Base-by-base conservation (phyloP, 495 filamentous ascomycete species). In the Lasiosphaeria ovina region DNA sequence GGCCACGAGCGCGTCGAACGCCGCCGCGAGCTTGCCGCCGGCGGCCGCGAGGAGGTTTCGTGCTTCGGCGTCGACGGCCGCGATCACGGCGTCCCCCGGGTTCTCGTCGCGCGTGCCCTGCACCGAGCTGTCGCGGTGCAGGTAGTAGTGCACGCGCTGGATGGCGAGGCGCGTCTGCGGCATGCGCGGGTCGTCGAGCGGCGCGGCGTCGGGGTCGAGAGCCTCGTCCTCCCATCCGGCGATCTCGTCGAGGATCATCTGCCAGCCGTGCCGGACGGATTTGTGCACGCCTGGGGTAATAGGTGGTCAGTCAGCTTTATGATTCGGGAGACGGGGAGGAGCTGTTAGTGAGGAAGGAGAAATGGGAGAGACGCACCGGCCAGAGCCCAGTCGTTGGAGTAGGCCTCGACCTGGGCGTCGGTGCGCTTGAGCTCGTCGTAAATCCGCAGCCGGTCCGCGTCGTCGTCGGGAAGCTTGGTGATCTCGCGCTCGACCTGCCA, bases 41-140 rank as follows among this genome's bases (percentile, higher is more conserved):
- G 35, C 47, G 4, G 57, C 33, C 12, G 51, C 47, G 33, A 59
- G 38, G 33, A 59, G 57, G 16, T 38, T 3, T n/a, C 38, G 35
- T 11, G 57, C 57, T 1, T 51, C 48, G n/a, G 11, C 16, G 34
- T 51, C 48, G 31, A 59, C 12, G 16, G 31, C 45, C 8, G 57
- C 48, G 35, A 59, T 42, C 14, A 53, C 47, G 3, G 24, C 11
- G 16, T 59, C 57, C 3, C 47, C 35, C 8, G 47, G 57, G 35
- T 59, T 51, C 17, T 59, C 57, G 48, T 59, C 57, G 2, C 57
- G 57, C 3, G 57, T 59, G 4, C 57, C 47, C 49, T 59, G 57
- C 1, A 52, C 57, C 17, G 14, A 40, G 35, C 45, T 51, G 57
- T 59, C 57, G 9, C 38, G 35, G n/a, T 38, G 48, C 32, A 59